Base-by-base conservation (phyloP, 345 rosid genomes). In the Turritis glabra region DNA sequence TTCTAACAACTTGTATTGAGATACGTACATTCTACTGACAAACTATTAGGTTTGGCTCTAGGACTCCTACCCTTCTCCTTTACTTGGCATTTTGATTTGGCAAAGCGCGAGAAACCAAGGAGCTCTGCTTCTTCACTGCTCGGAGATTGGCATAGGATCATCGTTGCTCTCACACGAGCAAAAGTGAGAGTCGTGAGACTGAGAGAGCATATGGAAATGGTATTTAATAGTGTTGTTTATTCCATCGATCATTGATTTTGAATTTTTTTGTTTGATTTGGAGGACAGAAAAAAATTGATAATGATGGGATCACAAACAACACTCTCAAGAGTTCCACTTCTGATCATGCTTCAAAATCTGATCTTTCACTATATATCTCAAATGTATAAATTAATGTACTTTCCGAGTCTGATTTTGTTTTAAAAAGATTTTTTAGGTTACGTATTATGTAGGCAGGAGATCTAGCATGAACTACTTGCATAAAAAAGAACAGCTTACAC, bases 101-200 rank as follows among this genome's bases (percentile, higher is more conserved):
- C 26, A 17, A 59, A 59, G 37, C 27, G 10, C 9, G 89, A 86
- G 80, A 86, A 87, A 71, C 88, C 87, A 8, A 87, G 64, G 71
- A 82, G 63, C 41, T 84, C 74, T 67, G 80, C 69, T 41, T 82
- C 90, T 56, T 88, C 96, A 25, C 77, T 91, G 77, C 93, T 94
- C 44, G 95, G 91, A 60, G 95, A 91, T 73, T 94, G 98, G 96
- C 97, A 87, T 56, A 82, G 97, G 84, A 92, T 86, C 74, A 95
- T 87, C n/a, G 46, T 40, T 40, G 46, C 46, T 40, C 4, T 40
- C 17, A 40, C 97, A 1, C 84, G 96, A 44, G 97, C 96, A 57
- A 95, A 87, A 95, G 46, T 40, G 14, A 96, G 53, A 33, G 74
- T 29, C 37, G 1, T 1, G 11, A 47, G 14, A n/a, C n/a, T n/a